Evolutionary conservation across 129 eudicot species (phyloP), one percentile per base, ranked within the genome.

Genomic region (Saposhnikovia divaricata): DNA sequence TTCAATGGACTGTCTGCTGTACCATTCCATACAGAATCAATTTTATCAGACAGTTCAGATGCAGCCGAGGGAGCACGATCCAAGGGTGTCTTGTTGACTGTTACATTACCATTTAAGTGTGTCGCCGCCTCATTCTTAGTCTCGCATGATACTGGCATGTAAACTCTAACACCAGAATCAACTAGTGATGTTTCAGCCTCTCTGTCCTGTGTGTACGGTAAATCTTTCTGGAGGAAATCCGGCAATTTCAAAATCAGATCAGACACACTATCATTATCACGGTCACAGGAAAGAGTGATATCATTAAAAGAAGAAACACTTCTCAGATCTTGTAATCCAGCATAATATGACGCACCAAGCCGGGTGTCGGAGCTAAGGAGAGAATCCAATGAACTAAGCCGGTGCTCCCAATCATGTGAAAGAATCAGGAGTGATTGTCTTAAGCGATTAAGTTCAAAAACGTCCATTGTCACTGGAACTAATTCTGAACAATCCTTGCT

Each of bases 11-110:
- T 76, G 37, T 85, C 84, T 55, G 86, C 84, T 55, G 86, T 77
- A 77, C 99, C 99, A 9, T 91, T 89, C 99, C 99, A 95, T 14
- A 90, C 94, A 8, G 97, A 90, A 83, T 95, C 99, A 18, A 95
- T 92, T 80, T 85, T 87, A 77, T 95, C 99, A 0, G 97, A 95
- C 38, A 95, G 85, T 81, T 85, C 88, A 5, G 99, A 90, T 43
- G 90, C 99, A 74, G 96, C 93, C 73, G 97, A 94, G 3, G 94
- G 91, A 16, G 77, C 80, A 8, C 88, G 89, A 79, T 92, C 96
- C 39, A 93, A 89, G 61, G 91, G 85, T 48, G 89, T 77, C 6
- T 38, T 63, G 45, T 80, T 78, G 37, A 39, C 74, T 16, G 75
- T 5, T 47, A 50, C 83, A 68, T 84, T 88, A 27, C 61, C 81